Conservation (phyloP, 768 basidiomycete genomes). For the Panaeolus papilionaceus region DNA sequence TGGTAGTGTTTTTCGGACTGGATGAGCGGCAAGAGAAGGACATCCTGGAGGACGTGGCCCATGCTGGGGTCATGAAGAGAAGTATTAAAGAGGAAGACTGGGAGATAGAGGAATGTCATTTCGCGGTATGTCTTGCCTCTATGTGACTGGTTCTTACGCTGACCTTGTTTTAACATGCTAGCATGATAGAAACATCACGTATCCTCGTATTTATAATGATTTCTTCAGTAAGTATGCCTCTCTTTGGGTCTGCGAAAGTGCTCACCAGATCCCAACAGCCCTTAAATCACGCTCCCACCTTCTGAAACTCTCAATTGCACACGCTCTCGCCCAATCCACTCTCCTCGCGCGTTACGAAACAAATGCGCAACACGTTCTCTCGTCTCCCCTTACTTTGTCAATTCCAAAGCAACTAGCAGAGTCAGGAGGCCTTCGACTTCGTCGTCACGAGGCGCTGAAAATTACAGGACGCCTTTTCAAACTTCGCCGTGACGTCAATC, state of each 20-base stretch:
- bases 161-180: slow-evolving; percentile 33
- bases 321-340: slow-evolving; percentile 94
- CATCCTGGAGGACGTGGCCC: slow-evolving; percentile 83
- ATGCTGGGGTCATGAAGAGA: slow-evolving; percentile 71
- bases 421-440: slow-evolving; percentile 77
- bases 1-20: slow-evolving; percentile 91
- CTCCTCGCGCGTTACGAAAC: slow-evolving; percentile 89
- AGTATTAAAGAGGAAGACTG: slow-evolving; percentile 71
- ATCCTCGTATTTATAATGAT: slow-evolving; percentile 94
- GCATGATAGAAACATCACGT: slow-evolving; percentile 85
- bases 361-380: slow-evolving; percentile 77
- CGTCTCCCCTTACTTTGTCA: slow-evolving; percentile 74
- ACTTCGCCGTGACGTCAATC: slow-evolving; percentile 85
- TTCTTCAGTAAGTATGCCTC: slow-evolving; percentile 80
- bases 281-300: slow-evolving; percentile 92
- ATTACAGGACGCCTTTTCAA: slow-evolving; percentile 89
- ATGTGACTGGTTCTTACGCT: slow-evolving; percentile 13
- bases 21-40: slow-evolving; percentile 78
- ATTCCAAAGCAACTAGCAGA: slow-evolving; percentile 85
- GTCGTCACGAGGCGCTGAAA: slow-evolving; percentile 83
- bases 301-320: slow-evolving; percentile 91
- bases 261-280: slow-evolving; percentile 49
- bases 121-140: slow-evolving; percentile 56
- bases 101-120: slow-evolving; percentile 96
- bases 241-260: background rate